phyloP scores from a whole-genome alignment of 495 filamentous ascomycete genomes.

The Pseudevernia furfuracea region DNA sequence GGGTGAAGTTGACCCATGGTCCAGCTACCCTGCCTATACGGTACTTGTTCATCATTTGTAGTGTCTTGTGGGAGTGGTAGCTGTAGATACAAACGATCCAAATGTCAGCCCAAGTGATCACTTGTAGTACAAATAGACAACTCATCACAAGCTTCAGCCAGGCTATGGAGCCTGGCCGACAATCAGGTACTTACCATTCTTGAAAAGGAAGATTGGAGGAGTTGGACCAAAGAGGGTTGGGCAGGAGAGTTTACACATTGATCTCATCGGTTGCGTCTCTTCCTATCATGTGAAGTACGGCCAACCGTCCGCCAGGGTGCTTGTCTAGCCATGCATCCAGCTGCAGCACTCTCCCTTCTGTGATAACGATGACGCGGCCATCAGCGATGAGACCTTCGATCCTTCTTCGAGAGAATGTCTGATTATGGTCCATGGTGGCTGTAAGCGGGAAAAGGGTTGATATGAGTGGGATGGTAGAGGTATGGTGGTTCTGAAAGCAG shows the following conservation, averaged over 20 bases:
- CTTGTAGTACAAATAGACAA: too few species aligned
- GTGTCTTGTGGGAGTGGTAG: conserved; percentile 27
- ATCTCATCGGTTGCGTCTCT: conserved; percentile 47
- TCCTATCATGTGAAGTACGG: conserved; percentile 44
- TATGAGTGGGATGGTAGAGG: background rate
- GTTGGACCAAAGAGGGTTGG: conserved; percentile 6
- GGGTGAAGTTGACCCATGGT: conserved; percentile 30
- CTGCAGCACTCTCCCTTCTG: conserved; percentile 36
- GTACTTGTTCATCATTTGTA: conserved; percentile 28
- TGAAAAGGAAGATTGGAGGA: conserved; percentile 2
- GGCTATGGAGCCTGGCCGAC: conserved; percentile 4
- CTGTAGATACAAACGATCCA: conserved; percentile 15
- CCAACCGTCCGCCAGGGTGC: conserved; percentile 41
- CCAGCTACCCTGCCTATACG: conserved; percentile 27
- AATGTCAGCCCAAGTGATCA: background rate
- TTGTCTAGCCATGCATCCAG: conserved; percentile 40
- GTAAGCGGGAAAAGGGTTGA: background rate
- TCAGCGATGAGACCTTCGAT: conserved; percentile 38
- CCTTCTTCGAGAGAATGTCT: conserved; percentile 23
- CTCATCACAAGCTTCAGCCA: background rate
- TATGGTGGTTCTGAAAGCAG: background rate
- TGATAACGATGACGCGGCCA: conserved; percentile 40
- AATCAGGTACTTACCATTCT: conserved; percentile 17
- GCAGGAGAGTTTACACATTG: conserved; percentile 33
- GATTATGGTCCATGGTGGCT: conserved; percentile 22